Evolutionary conservation across 192 early-diverging fungal species (phyloP).

Genomic region (Lunasporangiospora selenospora): DNA sequence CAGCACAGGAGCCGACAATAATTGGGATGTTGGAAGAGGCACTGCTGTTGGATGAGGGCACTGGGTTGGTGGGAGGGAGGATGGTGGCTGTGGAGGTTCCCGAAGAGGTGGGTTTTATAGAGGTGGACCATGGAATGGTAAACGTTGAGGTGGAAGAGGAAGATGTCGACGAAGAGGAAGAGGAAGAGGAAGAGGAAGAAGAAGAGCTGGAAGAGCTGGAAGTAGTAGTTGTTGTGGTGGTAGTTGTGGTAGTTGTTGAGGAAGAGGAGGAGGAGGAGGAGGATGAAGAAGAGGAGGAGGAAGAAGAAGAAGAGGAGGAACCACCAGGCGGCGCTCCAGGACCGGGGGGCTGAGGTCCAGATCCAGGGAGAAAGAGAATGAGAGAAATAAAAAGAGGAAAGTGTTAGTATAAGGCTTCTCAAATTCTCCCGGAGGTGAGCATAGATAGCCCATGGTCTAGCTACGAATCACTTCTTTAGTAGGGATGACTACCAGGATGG

Average conservation of each 20-base stretch:
- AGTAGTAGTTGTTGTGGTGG: background rate
- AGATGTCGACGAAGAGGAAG: background rate
- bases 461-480: no score
- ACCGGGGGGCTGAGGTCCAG: no score
- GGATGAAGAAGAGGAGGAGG: background rate
- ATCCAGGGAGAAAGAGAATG: no score
- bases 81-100: background rate
- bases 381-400: no score
- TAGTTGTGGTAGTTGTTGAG: background rate
- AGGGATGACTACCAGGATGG: no score
- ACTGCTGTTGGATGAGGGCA: background rate
- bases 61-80: background rate
- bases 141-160: background rate
- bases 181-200: background rate
- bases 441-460: no score
- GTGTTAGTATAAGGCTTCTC: no score
- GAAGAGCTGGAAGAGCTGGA: background rate
- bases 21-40: constrained; percentile 20
- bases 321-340: no score
- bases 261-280: background rate
- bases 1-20: constrained; percentile 30
- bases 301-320: background rate
- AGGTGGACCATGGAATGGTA: no score
- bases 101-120: background rate
- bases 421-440: no score